A percentile compares a stretch with the other conserved stretches of the same genome.
These are phyloP conservation scores for Diaporthe citriasiana DNA, from an alignment of 2,329 filamentous ascomycete species.

Conservation along the genomic window DNA sequence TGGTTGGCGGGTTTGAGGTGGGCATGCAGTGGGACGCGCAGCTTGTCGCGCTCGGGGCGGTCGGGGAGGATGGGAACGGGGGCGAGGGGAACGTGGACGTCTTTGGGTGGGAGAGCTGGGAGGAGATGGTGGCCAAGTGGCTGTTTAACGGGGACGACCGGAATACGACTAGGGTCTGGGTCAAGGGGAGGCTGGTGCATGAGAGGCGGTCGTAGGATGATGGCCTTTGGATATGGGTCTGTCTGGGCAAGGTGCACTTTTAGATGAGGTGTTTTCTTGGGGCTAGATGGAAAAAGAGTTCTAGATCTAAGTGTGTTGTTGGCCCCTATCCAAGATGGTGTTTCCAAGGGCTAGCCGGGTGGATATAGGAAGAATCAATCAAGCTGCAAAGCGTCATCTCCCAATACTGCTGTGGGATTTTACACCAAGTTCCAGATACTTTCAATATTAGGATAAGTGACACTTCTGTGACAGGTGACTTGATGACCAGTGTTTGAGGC, in stretches of 20 bases:
- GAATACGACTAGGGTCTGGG: slow-evolving; percentile 92
- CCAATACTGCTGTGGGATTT: not conserved
- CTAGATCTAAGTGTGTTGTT: not conserved
- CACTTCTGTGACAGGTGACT: no score
- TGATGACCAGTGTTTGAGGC: not conserved
- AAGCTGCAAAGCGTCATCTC: slow-evolving; percentile 29
- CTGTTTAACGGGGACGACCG: slow-evolving; percentile 93
- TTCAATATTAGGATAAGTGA: not conserved
- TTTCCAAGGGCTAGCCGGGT: not conserved
- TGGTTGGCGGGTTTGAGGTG: slow-evolving; percentile 84
- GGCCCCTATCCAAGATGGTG: not conserved
- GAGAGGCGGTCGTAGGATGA: slow-evolving; percentile 51
- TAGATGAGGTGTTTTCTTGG: slow-evolving; percentile 2
- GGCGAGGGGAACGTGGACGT: slow-evolving; percentile 80
- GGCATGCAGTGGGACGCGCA: slow-evolving; percentile 95
- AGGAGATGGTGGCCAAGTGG: slow-evolving; percentile 92
- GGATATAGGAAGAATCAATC: not conserved
- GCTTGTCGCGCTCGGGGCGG: slow-evolving; percentile 75
- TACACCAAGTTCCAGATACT: not conserved
- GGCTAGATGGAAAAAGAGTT: not conserved
- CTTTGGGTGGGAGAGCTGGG: slow-evolving; percentile 93
- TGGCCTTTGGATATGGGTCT: not conserved
- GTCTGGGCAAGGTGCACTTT: not conserved
- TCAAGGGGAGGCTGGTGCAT: slow-evolving; percentile 86
- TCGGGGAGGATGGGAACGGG: slow-evolving; percentile 58